These are phyloP conservation scores for Beauveria rudraprayagi DNA, from an alignment of 2,329 filamentous ascomycete species.

Conservation along the genomic window DNA sequence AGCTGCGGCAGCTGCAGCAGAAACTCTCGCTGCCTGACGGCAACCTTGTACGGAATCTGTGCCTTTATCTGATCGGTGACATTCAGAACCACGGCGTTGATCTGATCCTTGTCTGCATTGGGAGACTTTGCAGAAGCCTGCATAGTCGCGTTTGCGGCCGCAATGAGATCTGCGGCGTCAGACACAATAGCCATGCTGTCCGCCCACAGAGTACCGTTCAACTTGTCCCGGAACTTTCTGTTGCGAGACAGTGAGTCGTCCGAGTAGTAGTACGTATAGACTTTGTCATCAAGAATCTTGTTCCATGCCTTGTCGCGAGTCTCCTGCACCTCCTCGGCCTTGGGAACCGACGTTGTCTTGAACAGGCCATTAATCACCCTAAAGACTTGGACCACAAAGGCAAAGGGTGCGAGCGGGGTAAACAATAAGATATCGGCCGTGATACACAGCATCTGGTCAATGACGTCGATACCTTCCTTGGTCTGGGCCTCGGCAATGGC, in stretches of 20 bases:
- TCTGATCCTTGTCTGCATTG: background rate
- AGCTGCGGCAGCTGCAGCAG: background rate
- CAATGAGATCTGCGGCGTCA: background rate
- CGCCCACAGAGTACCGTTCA: background rate
- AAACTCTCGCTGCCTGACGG: background rate
- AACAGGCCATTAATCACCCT: background rate
- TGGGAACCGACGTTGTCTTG: background rate
- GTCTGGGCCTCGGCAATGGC: background rate
- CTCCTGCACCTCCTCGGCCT: background rate
- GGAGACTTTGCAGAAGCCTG: background rate
- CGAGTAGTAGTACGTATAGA: background rate
- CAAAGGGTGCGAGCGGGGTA: background rate
- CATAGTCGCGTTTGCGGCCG: background rate
- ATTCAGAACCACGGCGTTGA: background rate
- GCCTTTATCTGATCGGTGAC: background rate
- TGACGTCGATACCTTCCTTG: background rate
- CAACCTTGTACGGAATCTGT: background rate
- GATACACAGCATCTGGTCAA: background rate
- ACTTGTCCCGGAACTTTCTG: background rate
- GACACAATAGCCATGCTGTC: background rate
- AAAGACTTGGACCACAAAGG: background rate
- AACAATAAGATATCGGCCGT: background rate
- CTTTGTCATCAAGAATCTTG: background rate
- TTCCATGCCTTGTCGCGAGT: background rate
- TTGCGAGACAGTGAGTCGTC: background rate